phyloP scores from a whole-genome alignment of 148 eudicot species.

The Cornus florida region DNA sequence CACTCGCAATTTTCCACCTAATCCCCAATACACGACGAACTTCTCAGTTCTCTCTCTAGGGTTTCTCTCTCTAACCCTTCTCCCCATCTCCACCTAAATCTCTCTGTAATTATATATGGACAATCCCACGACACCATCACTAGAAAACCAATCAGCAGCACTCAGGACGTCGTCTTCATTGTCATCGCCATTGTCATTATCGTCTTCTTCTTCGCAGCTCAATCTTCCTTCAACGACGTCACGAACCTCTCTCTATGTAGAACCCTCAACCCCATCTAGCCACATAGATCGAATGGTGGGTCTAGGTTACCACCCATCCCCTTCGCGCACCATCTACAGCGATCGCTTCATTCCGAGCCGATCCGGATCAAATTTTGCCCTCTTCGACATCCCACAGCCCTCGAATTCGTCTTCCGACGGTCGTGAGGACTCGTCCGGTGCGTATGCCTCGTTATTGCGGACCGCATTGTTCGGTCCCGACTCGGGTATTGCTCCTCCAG shows the following conservation, averaged over 20 bases:
- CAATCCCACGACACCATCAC: constrained; percentile 9
- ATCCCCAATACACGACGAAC: neutral
- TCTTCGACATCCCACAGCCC: constrained; percentile 47
- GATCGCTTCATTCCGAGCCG: constrained; percentile 87
- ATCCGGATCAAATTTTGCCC: constrained; percentile 68
- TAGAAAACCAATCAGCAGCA: neutral
- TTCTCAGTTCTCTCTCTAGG: constrained; percentile 14
- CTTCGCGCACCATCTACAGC: constrained; percentile 63
- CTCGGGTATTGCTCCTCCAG: constrained; percentile 43
- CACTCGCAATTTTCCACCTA: neutral
- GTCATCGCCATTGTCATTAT: no score
- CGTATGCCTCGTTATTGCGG: constrained; percentile 56
- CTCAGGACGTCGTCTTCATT: neutral
- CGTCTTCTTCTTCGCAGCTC: constrained; percentile 14
- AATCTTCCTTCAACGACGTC: constrained; percentile 29
- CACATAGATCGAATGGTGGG: constrained; percentile 40
- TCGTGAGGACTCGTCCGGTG: constrained; percentile 39
- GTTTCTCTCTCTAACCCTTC: constrained; percentile 5
- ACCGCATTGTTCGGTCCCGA: constrained; percentile 78
- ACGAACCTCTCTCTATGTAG: constrained; percentile 11
- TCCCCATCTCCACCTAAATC: neutral
- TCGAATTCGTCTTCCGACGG: constrained; percentile 23
- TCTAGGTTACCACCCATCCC: constrained; percentile 48
- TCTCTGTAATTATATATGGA: neutral
- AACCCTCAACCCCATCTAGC: constrained; percentile 36